Evolutionary conservation across 2,329 filamentous ascomycete genomes (phyloP), one percentile per base, ranked within the genome.

Genomic region (Nothophaeocryptopus gaeumannii): DNA sequence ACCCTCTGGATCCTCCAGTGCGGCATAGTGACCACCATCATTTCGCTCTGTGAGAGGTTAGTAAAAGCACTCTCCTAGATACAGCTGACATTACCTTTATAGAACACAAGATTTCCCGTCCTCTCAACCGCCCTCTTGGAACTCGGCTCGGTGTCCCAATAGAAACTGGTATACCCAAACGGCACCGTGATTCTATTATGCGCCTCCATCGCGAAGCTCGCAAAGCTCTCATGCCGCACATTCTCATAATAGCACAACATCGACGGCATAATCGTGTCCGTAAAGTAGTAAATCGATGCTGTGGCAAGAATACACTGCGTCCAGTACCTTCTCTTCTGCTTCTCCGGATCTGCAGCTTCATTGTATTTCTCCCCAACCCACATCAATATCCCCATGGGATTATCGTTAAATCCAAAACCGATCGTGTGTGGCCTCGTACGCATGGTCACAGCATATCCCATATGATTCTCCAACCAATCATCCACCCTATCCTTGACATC

Each of bases 311-410:
- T 63, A 35, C 58, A 62, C 15, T 67, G 59, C n/a, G 63, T 66
- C 63, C 63, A 65, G 41, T 66, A 67, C 8, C 59, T 48, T 10
- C 60, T 55, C 9, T 63, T 64, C 26, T 71, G 63, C 37, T 69
- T 62, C 16, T 64, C 63, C 3, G 69, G 69, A 37, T 69, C 67
- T 5, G 67, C 63, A 4, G 69, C 60, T 55, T 72, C 69, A 26
- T 67, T 60, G 50, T 71, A 71, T 56, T 76, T 74, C 51, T 75
- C 70, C 1, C 70, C 73, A 1, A 75, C 64, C 60, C 70, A 75
- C 44, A 70, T 69, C 58, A 74, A 61, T 31, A 73, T 70, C 0
- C 72, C 73, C 12, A 75, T 62, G 0, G 71, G 73, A 39, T 70
- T 73, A 50, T 74, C 73, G 26, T 72, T 66, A 49, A 73, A 65